Percentiles rank a stretch among this genome's conserved stretches.
Conservation (phyloP, 1,284 basidiomycete genomes). For the Cystobasidiaceae sp. region DNA sequence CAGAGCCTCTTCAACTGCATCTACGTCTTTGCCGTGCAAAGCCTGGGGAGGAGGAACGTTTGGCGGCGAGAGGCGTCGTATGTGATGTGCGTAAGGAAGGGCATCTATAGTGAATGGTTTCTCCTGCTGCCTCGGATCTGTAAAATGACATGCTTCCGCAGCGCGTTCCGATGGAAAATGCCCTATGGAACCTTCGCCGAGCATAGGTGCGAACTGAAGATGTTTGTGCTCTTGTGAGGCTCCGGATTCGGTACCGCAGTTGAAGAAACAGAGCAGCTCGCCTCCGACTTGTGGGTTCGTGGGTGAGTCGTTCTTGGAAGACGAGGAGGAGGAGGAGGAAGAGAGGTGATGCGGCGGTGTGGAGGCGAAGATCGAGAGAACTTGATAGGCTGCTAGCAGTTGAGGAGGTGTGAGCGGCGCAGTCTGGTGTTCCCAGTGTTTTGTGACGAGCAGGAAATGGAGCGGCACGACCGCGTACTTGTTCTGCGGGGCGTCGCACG, state of each 20-base stretch:
- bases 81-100: constrained; percentile 24
- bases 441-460: constrained; percentile 43
- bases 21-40: background rate
- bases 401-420: constrained; percentile 39
- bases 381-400: constrained; percentile 34
- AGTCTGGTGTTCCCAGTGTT: constrained; percentile 39
- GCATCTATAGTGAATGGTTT: constrained; percentile 16
- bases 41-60: background rate
- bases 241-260: constrained; percentile 23
- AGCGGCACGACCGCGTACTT: constrained; percentile 43
- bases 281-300: constrained; percentile 16
- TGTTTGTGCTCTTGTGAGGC: constrained; percentile 29
- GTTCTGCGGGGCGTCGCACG: constrained; percentile 32
- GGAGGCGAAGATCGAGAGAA: background rate
- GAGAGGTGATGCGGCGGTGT: background rate
- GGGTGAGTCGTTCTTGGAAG: background rate
- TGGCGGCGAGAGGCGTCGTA: constrained; percentile 13
- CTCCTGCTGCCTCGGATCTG: background rate
- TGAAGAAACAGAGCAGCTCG: constrained; percentile 28
- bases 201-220: constrained; percentile 25
- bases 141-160: background rate
- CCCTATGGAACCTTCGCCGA: constrained; percentile 18
- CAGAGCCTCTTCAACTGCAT: background rate
- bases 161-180: constrained; percentile 18
- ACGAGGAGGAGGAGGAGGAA: background rate